These are phyloP conservation scores for Venustampulla echinocandica DNA, from an alignment of 495 filamentous ascomycete genomes.

Conservation along the genomic window DNA sequence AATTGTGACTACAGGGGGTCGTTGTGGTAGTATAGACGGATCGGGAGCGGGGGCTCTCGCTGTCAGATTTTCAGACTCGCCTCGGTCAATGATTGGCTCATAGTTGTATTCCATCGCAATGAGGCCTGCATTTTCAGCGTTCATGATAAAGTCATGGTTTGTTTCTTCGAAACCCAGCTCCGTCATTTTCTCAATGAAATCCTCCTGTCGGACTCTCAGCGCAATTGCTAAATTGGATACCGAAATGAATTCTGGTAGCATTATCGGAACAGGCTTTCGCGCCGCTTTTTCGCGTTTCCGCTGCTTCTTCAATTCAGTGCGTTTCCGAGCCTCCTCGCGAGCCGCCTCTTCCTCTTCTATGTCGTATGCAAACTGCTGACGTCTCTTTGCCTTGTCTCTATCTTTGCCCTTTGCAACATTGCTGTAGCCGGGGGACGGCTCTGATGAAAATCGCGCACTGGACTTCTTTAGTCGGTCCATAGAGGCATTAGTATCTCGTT, in stretches of 20 bases:
- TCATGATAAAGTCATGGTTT: constrained; percentile 69
- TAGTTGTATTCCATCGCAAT: constrained; percentile 90
- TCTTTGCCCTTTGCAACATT: constrained; percentile 12
- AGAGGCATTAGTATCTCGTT: background rate
- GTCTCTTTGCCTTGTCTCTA: constrained; percentile 18
- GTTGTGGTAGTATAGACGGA: constrained; percentile 53
- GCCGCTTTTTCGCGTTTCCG: constrained; percentile 20
- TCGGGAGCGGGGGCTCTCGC: constrained; percentile 66
- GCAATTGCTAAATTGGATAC: constrained; percentile 75
- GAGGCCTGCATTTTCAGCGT: constrained; percentile 81
- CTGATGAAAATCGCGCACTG: background rate
- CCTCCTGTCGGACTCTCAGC: constrained; percentile 59
- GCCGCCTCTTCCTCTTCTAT: constrained; percentile 7
- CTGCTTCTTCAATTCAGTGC: constrained; percentile 17
- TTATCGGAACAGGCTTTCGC: constrained; percentile 46
- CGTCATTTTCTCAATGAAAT: constrained; percentile 67
- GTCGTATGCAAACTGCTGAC: constrained; percentile 16
- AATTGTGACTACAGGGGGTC: constrained; percentile 95
- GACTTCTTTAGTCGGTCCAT: background rate
- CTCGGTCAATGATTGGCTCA: constrained; percentile 73
- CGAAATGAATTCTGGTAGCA: constrained; percentile 84
- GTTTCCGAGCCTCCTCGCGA: constrained; percentile 7
- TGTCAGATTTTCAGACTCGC: constrained; percentile 59
- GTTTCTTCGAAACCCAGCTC: constrained; percentile 80
- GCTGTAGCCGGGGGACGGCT: background rate